Evolutionary conservation across 768 basidiomycete species (phyloP), one percentile per base, ranked within the genome.

Genomic region (Phanerochaete sordida): DNA sequence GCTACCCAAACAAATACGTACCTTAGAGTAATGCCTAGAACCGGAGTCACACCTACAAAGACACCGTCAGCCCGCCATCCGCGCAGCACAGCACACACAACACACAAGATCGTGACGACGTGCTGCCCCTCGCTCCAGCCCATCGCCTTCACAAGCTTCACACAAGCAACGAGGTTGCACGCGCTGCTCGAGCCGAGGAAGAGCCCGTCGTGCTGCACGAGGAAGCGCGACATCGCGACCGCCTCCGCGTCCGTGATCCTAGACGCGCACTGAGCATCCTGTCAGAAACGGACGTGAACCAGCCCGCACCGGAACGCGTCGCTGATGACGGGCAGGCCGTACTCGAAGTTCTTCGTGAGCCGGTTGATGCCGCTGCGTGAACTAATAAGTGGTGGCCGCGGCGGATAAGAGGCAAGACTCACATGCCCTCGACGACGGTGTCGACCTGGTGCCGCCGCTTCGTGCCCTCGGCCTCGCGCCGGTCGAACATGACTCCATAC

Each of bases 141-240:
- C 78, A 84, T 79, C 68, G 83, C 83, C 65, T 85, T 86, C 2
- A 82, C 86, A 16, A 95, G 77, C 66, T 90, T 88, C 48, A 97
- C 81, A 65, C 91, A 93, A 1, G 96, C 91, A n/a, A 97, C 84
- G 39, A 99, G 80, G 69, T 98, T 99, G 70, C 94, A 95, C 0
- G 97, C 96, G 67, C 93, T 95, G 61, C 93, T 96, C 0, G 95
- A 98, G 15, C 97, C 97, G 28, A 98, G 79, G 75, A 95, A 98
- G 27, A 99, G 77, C 0, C 97, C 97, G 64, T 98, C 96, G 57
- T 91, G 79, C 52, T 88, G 78, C 3, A 97, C 93, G 21, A 99
- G 82, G 70, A 94, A 94, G 11, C 95, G 86, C 1, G 95, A 90
- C 96, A 98, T 98, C 8, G 90, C 85, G 49, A 98, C 93, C 0